Evolutionary conservation across 1,284 basidiomycete species (phyloP).

Genomic region (Somion occarium): DNA sequence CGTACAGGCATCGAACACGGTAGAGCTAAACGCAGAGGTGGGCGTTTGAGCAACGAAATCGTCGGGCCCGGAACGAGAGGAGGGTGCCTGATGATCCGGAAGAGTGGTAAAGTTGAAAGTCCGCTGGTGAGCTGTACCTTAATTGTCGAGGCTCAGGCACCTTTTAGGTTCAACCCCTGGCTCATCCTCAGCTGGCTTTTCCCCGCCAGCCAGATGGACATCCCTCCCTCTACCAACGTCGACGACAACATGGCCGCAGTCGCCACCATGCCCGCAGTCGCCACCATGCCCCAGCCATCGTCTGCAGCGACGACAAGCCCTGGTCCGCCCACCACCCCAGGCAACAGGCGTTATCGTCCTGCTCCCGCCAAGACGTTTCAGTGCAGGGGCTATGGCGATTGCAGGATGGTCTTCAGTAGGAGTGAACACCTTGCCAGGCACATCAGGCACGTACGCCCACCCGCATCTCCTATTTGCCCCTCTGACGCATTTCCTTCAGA

Average conservation of each 20-base stretch:
- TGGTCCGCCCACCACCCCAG: slow-evolving; percentile 15
- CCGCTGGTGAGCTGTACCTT: slow-evolving; percentile 22
- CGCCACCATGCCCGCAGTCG: slow-evolving; percentile 3
- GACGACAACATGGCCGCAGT: slow-evolving; percentile 23
- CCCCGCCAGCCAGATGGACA: not conserved
- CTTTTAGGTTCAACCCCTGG: slow-evolving; percentile 26
- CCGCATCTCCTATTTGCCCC: slow-evolving; percentile 15
- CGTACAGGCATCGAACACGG: too few species aligned
- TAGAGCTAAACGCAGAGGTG: too few species aligned
- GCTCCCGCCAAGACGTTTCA: slow-evolving; percentile 90
- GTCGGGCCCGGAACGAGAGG: too few species aligned
- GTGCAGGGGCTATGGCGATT: slow-evolving; percentile 92
- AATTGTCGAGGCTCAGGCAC: slow-evolving; percentile 28
- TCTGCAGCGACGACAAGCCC: slow-evolving; percentile 8
- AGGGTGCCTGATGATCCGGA: slow-evolving; percentile 23
- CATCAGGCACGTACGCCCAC: slow-evolving; percentile 63
- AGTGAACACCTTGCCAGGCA: slow-evolving; percentile 95
- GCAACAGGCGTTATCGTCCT: slow-evolving; percentile 66
- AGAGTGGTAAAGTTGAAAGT: slow-evolving; percentile 16
- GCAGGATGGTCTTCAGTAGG: slow-evolving; percentile 93
- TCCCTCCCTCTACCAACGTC: not conserved
- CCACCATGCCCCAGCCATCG: slow-evolving; percentile 11
- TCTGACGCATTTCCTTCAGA: slow-evolving; percentile 36
- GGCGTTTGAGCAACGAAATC: too few species aligned
- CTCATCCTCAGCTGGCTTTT: slow-evolving; percentile 14